These are phyloP conservation scores for Drosera capensis DNA, from an alignment of 148 eudicot genomes.

Conservation along the genomic window DNA sequence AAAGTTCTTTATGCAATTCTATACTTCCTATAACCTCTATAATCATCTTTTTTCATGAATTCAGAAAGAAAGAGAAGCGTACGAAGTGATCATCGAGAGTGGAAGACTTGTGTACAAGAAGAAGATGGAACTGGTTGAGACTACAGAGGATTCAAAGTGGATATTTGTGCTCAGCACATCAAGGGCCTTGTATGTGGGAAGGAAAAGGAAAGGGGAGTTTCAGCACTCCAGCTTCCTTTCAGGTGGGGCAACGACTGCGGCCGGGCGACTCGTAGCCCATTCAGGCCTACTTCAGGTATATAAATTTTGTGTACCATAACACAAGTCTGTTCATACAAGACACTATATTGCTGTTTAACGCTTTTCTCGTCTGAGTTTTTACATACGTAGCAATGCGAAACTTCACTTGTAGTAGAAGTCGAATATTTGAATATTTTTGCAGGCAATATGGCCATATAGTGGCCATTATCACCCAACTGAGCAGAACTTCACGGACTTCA, in stretches of 20 bases:
- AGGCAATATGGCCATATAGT: constrained; percentile 94
- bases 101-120: constrained; percentile 15
- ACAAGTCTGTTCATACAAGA: too few species aligned
- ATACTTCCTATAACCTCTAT: too few species aligned
- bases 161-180: constrained; percentile 89
- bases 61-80: constrained; percentile 16
- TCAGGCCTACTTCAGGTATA: constrained; percentile 62
- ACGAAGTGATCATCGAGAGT: constrained; percentile 15
- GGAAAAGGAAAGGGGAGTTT: constrained; percentile 67
- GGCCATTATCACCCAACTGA: constrained; percentile 92
- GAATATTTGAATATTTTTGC: constrained; percentile 5
- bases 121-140: constrained; percentile 28
- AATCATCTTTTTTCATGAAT: too few species aligned
- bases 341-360: too few species aligned
- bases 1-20: not conserved
- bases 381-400: too few species aligned
- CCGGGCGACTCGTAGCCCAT: constrained; percentile 69
- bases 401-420: too few species aligned
- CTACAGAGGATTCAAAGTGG: constrained; percentile 71
- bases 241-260: constrained; percentile 86
- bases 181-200: constrained; percentile 61
- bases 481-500: constrained; percentile 73
- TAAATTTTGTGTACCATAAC: too few species aligned
- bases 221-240: constrained; percentile 91
- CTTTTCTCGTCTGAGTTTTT: too few species aligned